Base-by-base conservation (phyloP, 2,329 filamentous ascomycete genomes). In the Lasiodiplodia citricola region DNA sequence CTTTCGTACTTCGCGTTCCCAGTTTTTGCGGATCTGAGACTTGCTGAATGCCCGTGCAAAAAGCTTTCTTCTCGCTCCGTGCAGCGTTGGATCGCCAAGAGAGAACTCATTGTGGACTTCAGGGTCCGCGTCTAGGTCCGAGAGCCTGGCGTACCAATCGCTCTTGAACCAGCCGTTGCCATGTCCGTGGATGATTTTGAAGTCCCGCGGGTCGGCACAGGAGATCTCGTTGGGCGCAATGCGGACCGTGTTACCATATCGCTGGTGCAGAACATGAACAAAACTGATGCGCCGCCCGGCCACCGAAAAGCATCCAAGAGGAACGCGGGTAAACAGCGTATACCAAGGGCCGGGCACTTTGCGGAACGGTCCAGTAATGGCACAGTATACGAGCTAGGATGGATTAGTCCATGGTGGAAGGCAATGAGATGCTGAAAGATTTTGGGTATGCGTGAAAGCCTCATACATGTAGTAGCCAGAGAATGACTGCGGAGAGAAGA, bases 161-260 rank as follows among this genome's bases (percentile, higher is more conserved):
- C 7, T 28, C 51, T 54, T 54, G 21, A 14, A n/a, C 14, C 14
- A 54, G 21, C 51, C 51, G 21, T 28, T 54, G 6, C 21, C 51
- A 11, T 25, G 51, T 11, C 51, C 14, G 10, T 54, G 51, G n/a
- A 54, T 28, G 11, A n/a, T n/a, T 4, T 28, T 25, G 21, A 54
- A 11, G 14, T 10, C 23, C 13, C 21, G 10, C 7, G 83, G 80
- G 14, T 73, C 78, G 60, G 76, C 82, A 73, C 82, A 83, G 2
- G 81, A 82, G 0, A 83, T 64, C 67, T 84, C 80, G 31, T 76
- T 78, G 0, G 82, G 82, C 0, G 76, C 74, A 3, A 83, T 69
- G 10, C 82, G 77, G 0, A 84, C 81, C 1, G 78, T 79, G 1
- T 81, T 77, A n/a, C 83, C 82, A 68, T 82, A 83, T 58, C 76